Evolutionary conservation across 768 basidiomycete genomes (phyloP).

Genomic region (Amanita rubescens): DNA sequence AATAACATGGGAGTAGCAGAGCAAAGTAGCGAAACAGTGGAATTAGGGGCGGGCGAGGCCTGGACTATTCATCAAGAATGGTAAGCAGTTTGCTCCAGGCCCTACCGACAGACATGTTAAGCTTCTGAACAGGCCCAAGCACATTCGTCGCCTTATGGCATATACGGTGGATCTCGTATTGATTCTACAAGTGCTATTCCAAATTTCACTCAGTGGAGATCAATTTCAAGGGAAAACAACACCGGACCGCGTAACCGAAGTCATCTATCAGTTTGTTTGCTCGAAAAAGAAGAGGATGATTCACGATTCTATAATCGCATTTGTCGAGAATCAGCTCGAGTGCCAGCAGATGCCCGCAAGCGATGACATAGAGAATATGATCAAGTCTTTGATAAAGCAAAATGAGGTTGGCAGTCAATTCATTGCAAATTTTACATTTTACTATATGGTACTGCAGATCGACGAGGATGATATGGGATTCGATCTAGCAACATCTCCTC

Average conservation of each 20-base stretch:
- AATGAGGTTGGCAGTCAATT: background rate
- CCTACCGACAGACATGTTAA: too few species aligned
- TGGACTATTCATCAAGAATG: too few species aligned
- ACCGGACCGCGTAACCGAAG: background rate
- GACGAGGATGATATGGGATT: too few species aligned
- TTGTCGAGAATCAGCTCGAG: background rate
- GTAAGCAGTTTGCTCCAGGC: background rate
- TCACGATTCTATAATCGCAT: background rate
- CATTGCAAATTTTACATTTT: background rate
- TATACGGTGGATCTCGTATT: background rate
- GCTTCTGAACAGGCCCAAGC: background rate
- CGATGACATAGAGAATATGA: background rate
- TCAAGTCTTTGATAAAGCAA: background rate
- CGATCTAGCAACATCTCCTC: too few species aligned
- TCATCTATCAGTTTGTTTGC: background rate
- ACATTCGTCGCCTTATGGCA: background rate
- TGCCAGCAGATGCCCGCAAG: background rate
- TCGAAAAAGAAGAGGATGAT: background rate
- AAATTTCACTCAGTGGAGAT: background rate
- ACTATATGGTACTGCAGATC: too few species aligned
- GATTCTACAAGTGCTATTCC: background rate
- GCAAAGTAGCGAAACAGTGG: too few species aligned
- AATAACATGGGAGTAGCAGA: too few species aligned
- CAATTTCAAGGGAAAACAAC: background rate
- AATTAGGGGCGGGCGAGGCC: too few species aligned